These are phyloP conservation scores for Neurospora africana DNA, from an alignment of 495 filamentous ascomycete genomes.

Conservation along the genomic window DNA sequence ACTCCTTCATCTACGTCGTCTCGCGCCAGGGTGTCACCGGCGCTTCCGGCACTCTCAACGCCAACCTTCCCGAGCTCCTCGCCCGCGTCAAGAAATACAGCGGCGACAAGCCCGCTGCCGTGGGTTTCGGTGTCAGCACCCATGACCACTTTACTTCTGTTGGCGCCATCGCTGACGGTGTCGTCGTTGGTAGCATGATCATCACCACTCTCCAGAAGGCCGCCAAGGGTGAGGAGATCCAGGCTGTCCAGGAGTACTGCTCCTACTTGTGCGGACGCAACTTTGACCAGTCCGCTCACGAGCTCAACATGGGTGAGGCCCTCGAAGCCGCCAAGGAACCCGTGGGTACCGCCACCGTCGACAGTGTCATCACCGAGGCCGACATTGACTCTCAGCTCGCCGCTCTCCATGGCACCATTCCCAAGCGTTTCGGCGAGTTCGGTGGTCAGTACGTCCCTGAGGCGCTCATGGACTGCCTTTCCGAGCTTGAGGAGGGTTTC, in stretches of 20 bases:
- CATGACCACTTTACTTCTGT: slow-evolving; percentile 86
- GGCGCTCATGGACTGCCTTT: slow-evolving; percentile 92
- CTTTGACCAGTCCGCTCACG: slow-evolving; percentile 39
- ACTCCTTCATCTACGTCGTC: slow-evolving; percentile 98
- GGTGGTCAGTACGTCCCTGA: slow-evolving; percentile 99
- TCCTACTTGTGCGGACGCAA: slow-evolving; percentile 62
- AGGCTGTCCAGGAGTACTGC: slow-evolving; percentile 79
- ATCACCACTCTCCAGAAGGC: slow-evolving; percentile 69
- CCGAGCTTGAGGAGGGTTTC: slow-evolving; percentile 87
- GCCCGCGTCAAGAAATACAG: slow-evolving; percentile 82
- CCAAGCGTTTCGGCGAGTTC: slow-evolving; percentile 89
- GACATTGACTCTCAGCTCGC: slow-evolving; percentile 36
- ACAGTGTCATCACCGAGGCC: slow-evolving; percentile 27
- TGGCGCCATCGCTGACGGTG: slow-evolving; percentile 75
- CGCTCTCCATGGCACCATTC: slow-evolving; percentile 45
- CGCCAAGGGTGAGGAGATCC: slow-evolving; percentile 53
- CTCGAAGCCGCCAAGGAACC: slow-evolving; percentile 43
- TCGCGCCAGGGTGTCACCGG: slow-evolving; percentile 96
- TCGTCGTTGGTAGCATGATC: slow-evolving; percentile 95
- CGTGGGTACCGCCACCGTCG: slow-evolving; percentile 46
- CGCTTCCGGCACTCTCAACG: slow-evolving; percentile 70
- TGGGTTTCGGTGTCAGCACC: slow-evolving; percentile 95
- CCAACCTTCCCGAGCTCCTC: slow-evolving; percentile 69
- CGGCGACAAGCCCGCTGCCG: slow-evolving; percentile 77
- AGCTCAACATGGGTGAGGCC: slow-evolving; percentile 57